Base-by-base conservation (phyloP, 805 yeast species). In the Cyberlindnera mycetangii region DNA sequence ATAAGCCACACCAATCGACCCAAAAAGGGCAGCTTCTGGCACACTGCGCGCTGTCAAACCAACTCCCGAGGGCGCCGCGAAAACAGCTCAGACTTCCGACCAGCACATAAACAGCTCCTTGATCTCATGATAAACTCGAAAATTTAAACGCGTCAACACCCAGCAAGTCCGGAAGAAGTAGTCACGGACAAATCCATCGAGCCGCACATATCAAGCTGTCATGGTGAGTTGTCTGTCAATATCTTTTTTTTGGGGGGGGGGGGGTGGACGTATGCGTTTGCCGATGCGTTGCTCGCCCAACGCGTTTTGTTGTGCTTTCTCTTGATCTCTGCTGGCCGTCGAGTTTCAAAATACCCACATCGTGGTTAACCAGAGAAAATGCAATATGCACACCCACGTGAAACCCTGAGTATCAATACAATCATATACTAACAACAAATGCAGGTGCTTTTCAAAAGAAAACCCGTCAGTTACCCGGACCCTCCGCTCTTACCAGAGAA, bases 401-500 rank as follows among this genome's bases (percentile, higher is more conserved):
- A n/a, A n/a, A n/a, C n/a, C n/a, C n/a, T n/a, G n/a, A n/a, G n/a
- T n/a, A n/a, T n/a, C 22, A 32, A 11, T 18, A 21, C 37, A 10
- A 24, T 15, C 20, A 11, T 6, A 7, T 21, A 49, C 52, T 45
- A 45, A 48, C 52, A 15, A 8, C 14, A 12, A 31, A 18, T 8
- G 14, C 37, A 84, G 95, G 95, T 86, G 35, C 68, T 83, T 27
- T 85, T 81, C 67, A 85, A 85, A 59, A 70, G 92, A 48, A 85
- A 85, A 60, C 82, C 82, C 28, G 88, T 85, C 33, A 68, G 71
- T 2, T 75, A 77, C 48, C 74, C 76, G 12, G 74, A 72, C 14
- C 82, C 87, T 1, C 79, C 78, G 1, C 67, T 72, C 10, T 56
- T 83, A 3, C 89, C 90, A 0, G 56, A 53, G 3, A 79, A 83